Base-by-base conservation (phyloP, 1,139 yeast species). In the Blastobotrys capitulatus region DNA sequence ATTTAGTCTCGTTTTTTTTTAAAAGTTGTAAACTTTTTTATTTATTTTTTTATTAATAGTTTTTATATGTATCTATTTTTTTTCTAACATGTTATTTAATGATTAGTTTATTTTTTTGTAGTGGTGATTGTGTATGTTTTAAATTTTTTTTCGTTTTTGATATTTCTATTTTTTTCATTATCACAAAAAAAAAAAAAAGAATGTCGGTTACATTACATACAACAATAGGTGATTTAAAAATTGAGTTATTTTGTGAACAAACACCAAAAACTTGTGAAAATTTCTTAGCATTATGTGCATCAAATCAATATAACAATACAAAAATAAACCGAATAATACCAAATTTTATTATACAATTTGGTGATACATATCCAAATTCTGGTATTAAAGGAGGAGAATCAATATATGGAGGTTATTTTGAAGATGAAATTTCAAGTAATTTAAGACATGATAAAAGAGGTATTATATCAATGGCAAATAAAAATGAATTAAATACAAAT, bases 341-440 rank as follows among this genome's bases (percentile, higher is more conserved):
- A 35, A 69, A 68, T 0, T 75, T 76, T 57, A 75, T 76, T 55
- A 69, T 72, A 1, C 80, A 77, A 52, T 71, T 75, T 56, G 80
- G 80, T 1, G 80, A 77, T 56, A 75, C 78, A 0, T 68, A 77
- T 2, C 75, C 75, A 31, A 70, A 74, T 0, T 75, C 75, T 31
- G 70, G 74, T 0, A 79, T 79, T 0, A 75, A 73, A 57, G 76
- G 82, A 27, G 78, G 81, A 25, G 76, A 75, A 54, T 66, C 77
- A 0, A 63, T 72, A 10, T 76, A 79, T 79, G 78, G 80, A 15
- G 76, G 77, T 8, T 60, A 65, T 51, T 74, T 78, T 47, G 68
- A 71, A 31, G 82, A 78, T 58, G 83, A 78, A 58, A 69, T 77
- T 51, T 62, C 64, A 46, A 68, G 70, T 1, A 60, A 66, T 1